These are phyloP conservation scores for Sphenostylis stenocarpa DNA, from an alignment of 306 rosid species.

Conservation along the genomic window DNA sequence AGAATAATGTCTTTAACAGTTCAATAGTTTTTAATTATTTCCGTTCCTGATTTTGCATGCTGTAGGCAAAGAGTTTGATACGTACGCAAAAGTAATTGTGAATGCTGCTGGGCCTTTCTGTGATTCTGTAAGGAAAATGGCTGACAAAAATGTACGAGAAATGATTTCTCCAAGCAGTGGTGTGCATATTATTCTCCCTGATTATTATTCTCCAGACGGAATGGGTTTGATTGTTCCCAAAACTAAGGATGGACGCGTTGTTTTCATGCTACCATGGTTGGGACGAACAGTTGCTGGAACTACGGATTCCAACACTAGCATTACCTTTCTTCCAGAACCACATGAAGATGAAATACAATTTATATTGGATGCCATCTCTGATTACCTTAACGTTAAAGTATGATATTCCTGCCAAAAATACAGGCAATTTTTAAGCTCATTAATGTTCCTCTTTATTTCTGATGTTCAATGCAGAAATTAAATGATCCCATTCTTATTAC, in stretches of 20 bases:
- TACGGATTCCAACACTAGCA: slow-evolving; percentile 71
- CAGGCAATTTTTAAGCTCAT: neutral
- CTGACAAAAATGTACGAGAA: slow-evolving; percentile 53
- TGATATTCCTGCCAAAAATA: slow-evolving; percentile 18
- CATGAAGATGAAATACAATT: slow-evolving; percentile 86
- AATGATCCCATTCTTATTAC: neutral
- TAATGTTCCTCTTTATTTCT: neutral
- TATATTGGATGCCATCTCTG: slow-evolving; percentile 77
- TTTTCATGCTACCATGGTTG: slow-evolving; percentile 91
- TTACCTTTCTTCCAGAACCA: slow-evolving; percentile 78
- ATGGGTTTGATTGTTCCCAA: slow-evolving; percentile 91
- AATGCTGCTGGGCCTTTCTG: slow-evolving; percentile 94
- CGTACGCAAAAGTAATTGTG: slow-evolving; percentile 80
- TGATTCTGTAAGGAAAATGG: slow-evolving; percentile 74
- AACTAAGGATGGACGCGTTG: slow-evolving; percentile 89
- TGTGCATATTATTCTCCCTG: slow-evolving; percentile 81
- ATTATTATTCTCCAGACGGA: slow-evolving; percentile 89
- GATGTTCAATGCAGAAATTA: neutral
- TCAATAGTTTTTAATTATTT: neutral
- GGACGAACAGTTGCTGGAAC: slow-evolving; percentile 92
- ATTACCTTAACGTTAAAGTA: slow-evolving; percentile 83
- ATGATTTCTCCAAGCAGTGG: slow-evolving; percentile 88
- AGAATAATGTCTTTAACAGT: neutral
- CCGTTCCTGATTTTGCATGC: slow-evolving; percentile 32
- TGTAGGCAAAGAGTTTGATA: slow-evolving; percentile 72